Evolutionary conservation across 495 filamentous ascomycete genomes (phyloP), one percentile per base, ranked within the genome.

Genomic region (Hypoxylon fragiforme): DNA sequence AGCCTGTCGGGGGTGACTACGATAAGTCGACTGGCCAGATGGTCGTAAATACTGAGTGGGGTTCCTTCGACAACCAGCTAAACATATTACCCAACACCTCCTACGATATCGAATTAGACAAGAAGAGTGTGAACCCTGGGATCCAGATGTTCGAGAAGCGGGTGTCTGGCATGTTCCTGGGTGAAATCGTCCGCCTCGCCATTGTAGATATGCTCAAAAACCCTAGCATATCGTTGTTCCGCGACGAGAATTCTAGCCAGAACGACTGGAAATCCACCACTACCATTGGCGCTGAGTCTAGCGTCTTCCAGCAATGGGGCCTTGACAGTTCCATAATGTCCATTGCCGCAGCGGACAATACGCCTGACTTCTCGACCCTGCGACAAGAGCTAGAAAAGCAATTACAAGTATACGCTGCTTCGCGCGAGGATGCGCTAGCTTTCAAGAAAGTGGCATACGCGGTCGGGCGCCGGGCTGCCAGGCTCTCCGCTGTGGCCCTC

Each of bases 101-200:
- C 0, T 97, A 92, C 71, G 94, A 98, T 70, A 72, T 75, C 9
- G 79, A 81, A 38, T 78, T 98, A 30, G 91, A 98, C 73, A 74
- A 75, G 45, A 84, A 84, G 16, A 91, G 84, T 64, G 83, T 89
- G 57, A 98, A 98, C 75, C 94, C 94, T 0, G 94, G 95, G 30
- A 84, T 96, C 50, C 94, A 98, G 70, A 96, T 96, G 87, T 98
- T 97, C 73, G 94, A 98, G 76, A 98, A 98, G 79, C 87, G 94
- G 40, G 86, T 98, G 30, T 94, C 89, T 0, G 94, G 94, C 71
- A 98, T 98, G 94, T 98, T 97, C 79, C 70, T 98, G 15, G 94
- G 94, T 45, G 94, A 98, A 68, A 92, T 98, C 51, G 76, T 96
- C 30, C 88, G 94, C 7, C 82, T 88, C 22, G 85, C 84, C 21